Base-by-base conservation (phyloP, 306 rosid genomes). In the Styphnolobium japonicum region DNA sequence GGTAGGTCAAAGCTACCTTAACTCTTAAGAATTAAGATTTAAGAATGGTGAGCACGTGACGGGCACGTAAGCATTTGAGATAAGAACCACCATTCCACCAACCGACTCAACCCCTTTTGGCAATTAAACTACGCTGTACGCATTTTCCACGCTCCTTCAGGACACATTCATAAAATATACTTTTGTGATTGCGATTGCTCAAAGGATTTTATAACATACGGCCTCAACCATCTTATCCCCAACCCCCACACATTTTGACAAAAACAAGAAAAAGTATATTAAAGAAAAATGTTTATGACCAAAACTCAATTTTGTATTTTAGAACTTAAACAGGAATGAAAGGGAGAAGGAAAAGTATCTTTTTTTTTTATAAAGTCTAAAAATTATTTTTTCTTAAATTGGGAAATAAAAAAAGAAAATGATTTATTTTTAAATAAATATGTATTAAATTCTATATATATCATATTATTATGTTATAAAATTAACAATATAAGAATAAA, bases 51-150 rank as follows among this genome's bases (percentile, higher is more conserved):
- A 69, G 56, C 86, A 75, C 80, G 83, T 79, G 82, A 79, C 40
- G 57, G 63, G 67, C 22, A 77, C 68, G 56, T 66, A n/a, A 61
- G 2, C 65, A 12, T n/a, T 1, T 16, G 1, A 33, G 37, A 71
- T 79, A 31, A 29, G 77, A 77, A 70, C 81, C 51, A 67, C 69
- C 78, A 40, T 67, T 70, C 81, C 51, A 67, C 69, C 78, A 40
- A 74, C 74, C 55, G 23, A 52, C 23, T 5, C 80, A 64, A 70
- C 71, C 16, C 27, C 78, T 58, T 61, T 69, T 78, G 7, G 55
- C 7, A 34, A 56, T 75, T 37, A 73, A 72, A 62, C 4, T 62
- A 81, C 31, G 49, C 37, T 6, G 53, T 0, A 67, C 58, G 68
- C 78, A 67, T 79, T 79, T 73, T 74, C 78, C 81, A 67, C 56